A percentile compares a stretch with the other conserved stretches of the same genome.
These are phyloP conservation scores for Myxozyma sirexii DNA, from an alignment of 805 yeast species.

Conservation along the genomic window DNA sequence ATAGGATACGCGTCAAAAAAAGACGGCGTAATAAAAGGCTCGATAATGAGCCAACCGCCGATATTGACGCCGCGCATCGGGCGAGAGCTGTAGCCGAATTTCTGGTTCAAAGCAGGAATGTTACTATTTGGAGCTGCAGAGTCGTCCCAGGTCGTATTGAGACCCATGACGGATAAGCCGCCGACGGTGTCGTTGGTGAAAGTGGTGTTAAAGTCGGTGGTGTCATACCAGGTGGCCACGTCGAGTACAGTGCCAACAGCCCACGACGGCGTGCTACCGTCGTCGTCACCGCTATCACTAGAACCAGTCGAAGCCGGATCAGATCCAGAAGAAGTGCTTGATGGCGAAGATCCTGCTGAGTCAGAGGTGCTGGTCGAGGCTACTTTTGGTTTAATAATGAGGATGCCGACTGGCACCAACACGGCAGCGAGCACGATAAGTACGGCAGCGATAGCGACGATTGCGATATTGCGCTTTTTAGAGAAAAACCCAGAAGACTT, in stretches of 20 bases:
- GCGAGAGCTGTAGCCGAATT: slow-evolving; percentile 37
- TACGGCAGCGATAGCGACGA: slow-evolving; percentile 14
- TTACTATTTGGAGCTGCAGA: slow-evolving; percentile 36
- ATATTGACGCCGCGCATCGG: slow-evolving; percentile 69
- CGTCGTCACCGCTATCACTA: slow-evolving; percentile 5
- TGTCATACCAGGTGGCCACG: slow-evolving; percentile 42
- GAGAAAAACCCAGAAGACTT: not conserved
- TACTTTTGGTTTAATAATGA: slow-evolving; percentile 33
- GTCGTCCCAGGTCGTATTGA: slow-evolving; percentile 42
- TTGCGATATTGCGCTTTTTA: slow-evolving; percentile 12
- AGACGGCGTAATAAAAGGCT: slow-evolving; percentile 83
- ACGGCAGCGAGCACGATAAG: slow-evolving; percentile 38
- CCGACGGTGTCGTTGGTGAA: slow-evolving; percentile 43
- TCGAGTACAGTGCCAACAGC: slow-evolving; percentile 40
- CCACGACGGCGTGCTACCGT: slow-evolving; percentile 32
- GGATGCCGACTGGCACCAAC: slow-evolving; percentile 39
- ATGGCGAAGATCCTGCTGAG: slow-evolving; percentile 1
- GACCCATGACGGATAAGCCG: slow-evolving; percentile 43
- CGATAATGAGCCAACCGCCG: slow-evolving; percentile 89
- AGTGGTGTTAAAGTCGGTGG: slow-evolving; percentile 42
- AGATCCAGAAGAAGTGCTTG: not conserved
- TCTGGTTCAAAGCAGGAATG: slow-evolving; percentile 40
- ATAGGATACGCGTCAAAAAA: slow-evolving; percentile 54
- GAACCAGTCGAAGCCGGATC: slow-evolving; percentile 4
- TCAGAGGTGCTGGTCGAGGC: not conserved